Conservation (phyloP, 1,284 basidiomycete genomes). For the Sanghuangporus sanghuang region DNA sequence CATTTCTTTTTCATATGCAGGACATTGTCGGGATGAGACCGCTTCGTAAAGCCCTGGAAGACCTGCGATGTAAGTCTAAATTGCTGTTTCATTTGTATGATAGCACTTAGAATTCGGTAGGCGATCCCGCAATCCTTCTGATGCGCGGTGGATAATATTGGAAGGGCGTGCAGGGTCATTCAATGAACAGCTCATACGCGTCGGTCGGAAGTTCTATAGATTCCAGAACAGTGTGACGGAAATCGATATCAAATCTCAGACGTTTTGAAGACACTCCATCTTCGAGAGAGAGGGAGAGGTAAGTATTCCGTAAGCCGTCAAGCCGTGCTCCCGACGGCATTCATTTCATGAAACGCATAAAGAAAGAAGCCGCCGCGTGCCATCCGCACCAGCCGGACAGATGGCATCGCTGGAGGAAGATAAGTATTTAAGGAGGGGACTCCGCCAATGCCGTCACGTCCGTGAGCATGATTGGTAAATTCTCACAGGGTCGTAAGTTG, state of each 20-base stretch:
- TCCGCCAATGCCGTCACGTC: not conserved
- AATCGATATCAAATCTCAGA: too few relatives aligned
- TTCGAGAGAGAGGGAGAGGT: too few relatives aligned
- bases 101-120: not conserved
- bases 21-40: not conserved
- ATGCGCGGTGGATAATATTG: not conserved
- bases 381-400: too few relatives aligned
- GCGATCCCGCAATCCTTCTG: not conserved
- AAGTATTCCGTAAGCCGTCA: too few relatives aligned
- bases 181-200: not conserved
- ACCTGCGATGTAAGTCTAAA: not conserved
- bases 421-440: not conserved
- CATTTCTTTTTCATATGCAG: not conserved
- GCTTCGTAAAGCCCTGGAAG: not conserved
- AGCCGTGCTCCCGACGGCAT: too few relatives aligned
- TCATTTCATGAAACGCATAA: too few relatives aligned
- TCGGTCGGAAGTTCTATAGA: not conserved
- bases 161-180: not conserved
- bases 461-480: not conserved
- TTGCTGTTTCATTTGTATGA: not conserved
- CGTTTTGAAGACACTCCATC: too few relatives aligned
- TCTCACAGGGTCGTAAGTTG: not conserved
- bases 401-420: not conserved
- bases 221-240: too few relatives aligned
- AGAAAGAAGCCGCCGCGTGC: too few relatives aligned